A percentile compares a stretch with the other conserved stretches of the same genome.
These are phyloP conservation scores for Raphanus raphanistrum DNA, from an alignment of 345 rosid species.

Conservation along the genomic window DNA sequence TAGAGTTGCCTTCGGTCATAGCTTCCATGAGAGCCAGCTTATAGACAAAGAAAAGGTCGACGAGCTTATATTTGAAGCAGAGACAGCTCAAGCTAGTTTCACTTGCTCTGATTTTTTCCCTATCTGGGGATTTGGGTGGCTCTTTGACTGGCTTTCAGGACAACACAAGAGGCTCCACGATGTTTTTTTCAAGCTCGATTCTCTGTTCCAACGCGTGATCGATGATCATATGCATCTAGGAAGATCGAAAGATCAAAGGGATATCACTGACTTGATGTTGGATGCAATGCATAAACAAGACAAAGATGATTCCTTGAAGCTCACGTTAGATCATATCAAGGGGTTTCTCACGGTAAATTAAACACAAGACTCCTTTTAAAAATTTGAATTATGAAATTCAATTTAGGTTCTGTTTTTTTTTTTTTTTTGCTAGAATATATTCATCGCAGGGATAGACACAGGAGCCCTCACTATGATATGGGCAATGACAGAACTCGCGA, in stretches of 20 bases:
- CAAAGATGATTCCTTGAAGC: slow-evolving; percentile 24
- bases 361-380: neutral
- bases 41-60: slow-evolving; percentile 31
- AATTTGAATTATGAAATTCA: neutral
- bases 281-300: slow-evolving; percentile 8
- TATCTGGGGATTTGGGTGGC: slow-evolving; percentile 44
- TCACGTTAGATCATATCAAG: slow-evolving; percentile 48
- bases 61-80: slow-evolving; percentile 37
- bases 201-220: slow-evolving; percentile 35
- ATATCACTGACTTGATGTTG: slow-evolving; percentile 37
- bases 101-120: slow-evolving; percentile 34
- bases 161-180: slow-evolving; percentile 33
- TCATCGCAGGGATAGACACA: slow-evolving; percentile 50
- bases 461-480: slow-evolving; percentile 44
- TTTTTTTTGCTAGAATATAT: slow-evolving; percentile 32
- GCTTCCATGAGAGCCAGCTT: slow-evolving; percentile 28
- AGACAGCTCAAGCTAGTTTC: slow-evolving; percentile 33
- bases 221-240: slow-evolving; percentile 43
- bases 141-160: slow-evolving; percentile 40
- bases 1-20: slow-evolving; percentile 47
- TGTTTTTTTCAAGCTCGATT: slow-evolving; percentile 30
- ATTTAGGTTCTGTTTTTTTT: neutral
- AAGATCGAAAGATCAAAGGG: slow-evolving; percentile 11
- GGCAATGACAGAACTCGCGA: slow-evolving; percentile 48
- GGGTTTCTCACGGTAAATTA: slow-evolving; percentile 46